Evolutionary conservation across 2,329 filamentous ascomycete species (phyloP).

Genomic region (Chaetomium sp.): DNA sequence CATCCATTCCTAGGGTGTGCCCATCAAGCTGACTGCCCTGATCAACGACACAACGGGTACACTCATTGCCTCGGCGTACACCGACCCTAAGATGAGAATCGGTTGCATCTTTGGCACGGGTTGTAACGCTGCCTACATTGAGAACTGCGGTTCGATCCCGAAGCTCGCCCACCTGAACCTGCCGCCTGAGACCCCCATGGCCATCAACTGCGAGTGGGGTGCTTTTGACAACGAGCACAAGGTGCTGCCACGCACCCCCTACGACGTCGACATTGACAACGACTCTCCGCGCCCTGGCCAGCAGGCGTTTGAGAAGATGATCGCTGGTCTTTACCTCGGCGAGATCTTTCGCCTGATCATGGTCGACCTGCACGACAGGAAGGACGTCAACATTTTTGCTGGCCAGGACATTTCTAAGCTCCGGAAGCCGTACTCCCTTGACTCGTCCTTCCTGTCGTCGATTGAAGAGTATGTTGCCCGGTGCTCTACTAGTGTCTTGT

Average conservation of each 20-base stretch:
- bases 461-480: conserved; percentile 74
- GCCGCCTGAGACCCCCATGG: conserved; percentile 80
- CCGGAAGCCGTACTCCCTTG: conserved; percentile 83
- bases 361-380: conserved; percentile 80
- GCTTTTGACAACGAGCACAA: conserved; percentile 94
- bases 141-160: conserved; percentile 84
- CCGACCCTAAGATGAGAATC: conserved; percentile 89
- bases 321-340: conserved; percentile 89
- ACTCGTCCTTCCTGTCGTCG: conserved; percentile 88
- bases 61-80: conserved; percentile 93
- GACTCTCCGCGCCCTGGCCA: conserved; percentile 91
- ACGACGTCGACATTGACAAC: conserved; percentile 85
- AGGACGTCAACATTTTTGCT: conserved; percentile 75
- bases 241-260: conserved; percentile 81
- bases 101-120: conserved; percentile 98
- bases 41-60: conserved; percentile 99
- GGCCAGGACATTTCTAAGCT: conserved; percentile 79
- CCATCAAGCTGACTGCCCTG: conserved; percentile 88
- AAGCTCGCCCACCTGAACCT: conserved; percentile 93
- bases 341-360: conserved; percentile 91
- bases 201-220: conserved; percentile 97
- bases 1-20: conserved; percentile 63
- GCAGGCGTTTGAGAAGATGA: conserved; percentile 98
- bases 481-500: background rate
- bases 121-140: conserved; percentile 98